Evolutionary conservation across 306 rosid species (phyloP), one percentile per base, ranked within the genome.

Genomic region (Inga leiocalycina): DNA sequence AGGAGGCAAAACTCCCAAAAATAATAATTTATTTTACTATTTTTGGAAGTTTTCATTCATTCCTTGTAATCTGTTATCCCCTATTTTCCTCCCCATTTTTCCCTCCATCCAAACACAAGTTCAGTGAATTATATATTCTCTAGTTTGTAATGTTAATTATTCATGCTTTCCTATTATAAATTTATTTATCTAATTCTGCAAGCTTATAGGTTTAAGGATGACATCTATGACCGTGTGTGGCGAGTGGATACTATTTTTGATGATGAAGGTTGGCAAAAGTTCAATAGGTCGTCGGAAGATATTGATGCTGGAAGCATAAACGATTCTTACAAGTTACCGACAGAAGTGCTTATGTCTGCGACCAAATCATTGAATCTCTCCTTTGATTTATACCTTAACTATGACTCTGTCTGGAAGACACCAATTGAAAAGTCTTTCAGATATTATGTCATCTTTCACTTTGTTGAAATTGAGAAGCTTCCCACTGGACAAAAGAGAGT

Each of bases 171-270:
- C 27, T n/a, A 48, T 48, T 48, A 13, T 5, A 52, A 52, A 16
- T 24, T 52, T 1, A 52, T 17, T 16, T 17, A 16, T 15, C 20
- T 52, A 52, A 15, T 17, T 5, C 8, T 52, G 59, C 59, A 52
- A 52, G 8, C n/a, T 1, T 5, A 5, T 52, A 52, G 61, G 13
- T 54, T 54, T 20, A 5, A 6, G 24, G 61, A 67, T 4, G 82
- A 79, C 43, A 22, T 67, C 20, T 67, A 65, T 48, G 82, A 65
- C 34, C 65, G 82, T 71, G 0, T 66, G 8, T 66, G 82, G 82
- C 16, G 0, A 4, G 4, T 0, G 5, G 66, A 24, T 0, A 0
- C 0, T 2, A 0, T 4, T 54, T 3, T 4, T 8, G 0, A 19
- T 19, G 11, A 20, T 15, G 0, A 56, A 20, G 11, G n/a, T 12